phyloP scores from a whole-genome alignment of 1,139 yeast species.

The Diutina neorugosa region DNA sequence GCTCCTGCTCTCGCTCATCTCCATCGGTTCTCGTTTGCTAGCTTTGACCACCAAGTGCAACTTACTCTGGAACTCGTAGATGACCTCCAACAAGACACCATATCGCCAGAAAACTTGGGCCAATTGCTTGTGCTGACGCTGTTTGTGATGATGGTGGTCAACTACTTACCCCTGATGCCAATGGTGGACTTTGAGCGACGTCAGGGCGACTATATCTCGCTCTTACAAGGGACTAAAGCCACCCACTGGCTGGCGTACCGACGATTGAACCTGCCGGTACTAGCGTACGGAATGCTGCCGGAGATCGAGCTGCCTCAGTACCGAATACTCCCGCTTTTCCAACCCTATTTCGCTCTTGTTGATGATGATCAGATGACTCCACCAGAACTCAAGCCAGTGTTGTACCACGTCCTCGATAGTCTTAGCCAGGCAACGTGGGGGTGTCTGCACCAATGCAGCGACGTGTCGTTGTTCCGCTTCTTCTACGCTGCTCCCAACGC shows the following conservation, averaged over 20 bases:
- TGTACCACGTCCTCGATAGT: neutral
- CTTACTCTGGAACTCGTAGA: neutral
- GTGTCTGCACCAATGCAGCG: neutral
- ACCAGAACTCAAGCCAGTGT: neutral
- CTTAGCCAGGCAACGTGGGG: neutral
- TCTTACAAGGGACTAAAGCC: neutral
- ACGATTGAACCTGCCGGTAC: neutral
- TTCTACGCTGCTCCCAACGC: neutral
- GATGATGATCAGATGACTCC: neutral
- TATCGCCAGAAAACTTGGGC: neutral
- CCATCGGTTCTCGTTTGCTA: neutral
- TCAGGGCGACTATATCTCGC: neutral
- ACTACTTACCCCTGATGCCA: neutral
- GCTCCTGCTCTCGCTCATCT: neutral
- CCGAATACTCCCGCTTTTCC: neutral
- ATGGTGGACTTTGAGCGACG: neutral
- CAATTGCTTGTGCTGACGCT: neutral
- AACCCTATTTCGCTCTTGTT: neutral
- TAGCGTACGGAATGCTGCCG: neutral
- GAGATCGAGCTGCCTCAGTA: neutral
- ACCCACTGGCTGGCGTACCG: neutral
- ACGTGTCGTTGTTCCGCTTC: neutral
- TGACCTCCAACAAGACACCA: neutral
- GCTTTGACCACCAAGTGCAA: neutral
- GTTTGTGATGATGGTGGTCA: neutral